Base-by-base conservation (phyloP, 1,139 yeast species). In the Geotrichum reessii region DNA sequence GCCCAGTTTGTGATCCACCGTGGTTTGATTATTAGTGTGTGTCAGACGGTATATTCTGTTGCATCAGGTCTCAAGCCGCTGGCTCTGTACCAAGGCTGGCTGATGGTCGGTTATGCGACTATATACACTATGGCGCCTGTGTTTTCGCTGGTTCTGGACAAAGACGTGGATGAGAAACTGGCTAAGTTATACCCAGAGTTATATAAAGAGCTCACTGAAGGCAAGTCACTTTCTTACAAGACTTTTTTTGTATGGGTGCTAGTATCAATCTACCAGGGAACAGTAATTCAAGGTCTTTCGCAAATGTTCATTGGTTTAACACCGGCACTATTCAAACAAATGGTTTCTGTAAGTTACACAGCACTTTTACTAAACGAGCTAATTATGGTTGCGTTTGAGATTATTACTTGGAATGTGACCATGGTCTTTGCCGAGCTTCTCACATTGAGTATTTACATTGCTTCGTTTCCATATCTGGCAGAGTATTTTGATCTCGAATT, bases 121-220 rank as follows among this genome's bases (percentile, higher is more conserved):
- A 79, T 90, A 55, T 95, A 93, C 71, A 95, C 99, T 0, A 95
- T 95, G 99, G 93, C 95, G 55, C 99, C 99, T 0, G 99, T 95
- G 1, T 95, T 95, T 69, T 89, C 97, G 0, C 76, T 95, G 63
- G 96, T 95, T 0, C 78, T 90, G 57, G 99, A 95, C 71, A 84
- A 85, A 61, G 99, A 95, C 72, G 91, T 95, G 57, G 93, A 86
- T 67, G 97, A 92, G 70, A 87, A 86, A 58, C 80, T 93, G 64
- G 95, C 97, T 1, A 84, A 86, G 63, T 77, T 92, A 61, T 95
- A 93, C 71, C 99, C 99, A 0, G 99, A 95, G 71, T 79, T 95
- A 52, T 95, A 95, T 76, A 87, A 87, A 66, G 99, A 95, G 71
- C 78, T 95, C 65, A 90, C 96, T 0, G 85, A 84, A 58, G 98